Evolutionary conservation across 2,329 filamentous ascomycete species (phyloP).

Genomic region (Pseudogymnoascus sp.): DNA sequence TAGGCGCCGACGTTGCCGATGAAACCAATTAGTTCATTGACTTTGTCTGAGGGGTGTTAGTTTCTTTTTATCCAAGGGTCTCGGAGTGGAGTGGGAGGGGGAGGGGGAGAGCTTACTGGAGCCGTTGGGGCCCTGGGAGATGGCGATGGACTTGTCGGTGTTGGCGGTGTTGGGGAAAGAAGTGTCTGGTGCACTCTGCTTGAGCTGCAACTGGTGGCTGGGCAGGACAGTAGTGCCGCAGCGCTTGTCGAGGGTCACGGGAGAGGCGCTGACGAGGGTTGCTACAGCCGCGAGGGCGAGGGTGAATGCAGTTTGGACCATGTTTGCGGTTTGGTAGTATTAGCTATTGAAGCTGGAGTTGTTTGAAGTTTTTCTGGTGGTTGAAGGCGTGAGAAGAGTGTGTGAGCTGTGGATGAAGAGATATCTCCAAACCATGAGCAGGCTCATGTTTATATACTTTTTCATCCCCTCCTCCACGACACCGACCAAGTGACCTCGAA

Average conservation of each 20-base stretch:
- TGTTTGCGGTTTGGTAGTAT: background rate
- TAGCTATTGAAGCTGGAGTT: background rate
- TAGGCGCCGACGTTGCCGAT: background rate
- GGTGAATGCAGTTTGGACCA: background rate
- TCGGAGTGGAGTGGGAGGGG: background rate
- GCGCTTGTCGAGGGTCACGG: background rate
- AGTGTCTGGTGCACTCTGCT: background rate
- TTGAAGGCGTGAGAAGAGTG: background rate
- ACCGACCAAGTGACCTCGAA: background rate
- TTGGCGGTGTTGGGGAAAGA: background rate
- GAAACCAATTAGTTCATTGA: background rate
- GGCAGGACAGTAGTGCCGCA: background rate
- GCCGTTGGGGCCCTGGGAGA: constrained; percentile 1
- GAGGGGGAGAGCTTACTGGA: background rate
- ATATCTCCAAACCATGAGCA: background rate
- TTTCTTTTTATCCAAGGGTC: background rate
- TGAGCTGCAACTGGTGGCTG: background rate
- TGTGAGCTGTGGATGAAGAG: background rate
- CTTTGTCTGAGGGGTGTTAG: background rate
- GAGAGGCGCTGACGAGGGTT: background rate
- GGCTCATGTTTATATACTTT: background rate
- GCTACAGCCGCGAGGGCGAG: background rate
- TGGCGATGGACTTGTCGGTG: background rate
- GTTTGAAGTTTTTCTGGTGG: background rate
- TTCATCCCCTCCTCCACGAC: background rate